Percentiles rank a stretch among this genome's conserved stretches.
phyloP scores from a whole-genome alignment of 306 rosid species.

The Begonia loranthoides region DNA sequence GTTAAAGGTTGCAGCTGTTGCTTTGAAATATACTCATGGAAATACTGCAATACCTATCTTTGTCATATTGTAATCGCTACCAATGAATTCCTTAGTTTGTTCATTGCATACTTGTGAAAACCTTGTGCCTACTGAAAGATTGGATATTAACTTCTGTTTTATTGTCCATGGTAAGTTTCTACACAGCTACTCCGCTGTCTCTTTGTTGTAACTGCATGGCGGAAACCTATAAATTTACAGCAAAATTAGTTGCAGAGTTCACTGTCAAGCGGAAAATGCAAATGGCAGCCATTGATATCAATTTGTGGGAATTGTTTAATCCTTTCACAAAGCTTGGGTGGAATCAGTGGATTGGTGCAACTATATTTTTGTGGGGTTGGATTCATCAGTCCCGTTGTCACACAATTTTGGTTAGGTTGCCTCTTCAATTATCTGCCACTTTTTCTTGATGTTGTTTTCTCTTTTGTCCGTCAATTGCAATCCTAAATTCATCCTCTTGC shows the following conservation, averaged over 20 bases:
- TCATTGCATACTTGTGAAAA: background rate
- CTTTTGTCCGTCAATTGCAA: background rate
- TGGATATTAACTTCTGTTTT: slow-evolving; percentile 17
- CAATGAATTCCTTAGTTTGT: too few species aligned
- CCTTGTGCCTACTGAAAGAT: background rate
- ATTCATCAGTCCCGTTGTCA: slow-evolving; percentile 68
- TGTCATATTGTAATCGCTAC: too few species aligned
- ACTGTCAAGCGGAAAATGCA: slow-evolving; percentile 60
- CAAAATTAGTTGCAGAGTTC: slow-evolving; percentile 34
- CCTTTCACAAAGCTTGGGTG: slow-evolving; percentile 60
- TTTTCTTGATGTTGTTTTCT: background rate
- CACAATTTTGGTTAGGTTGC: slow-evolving; percentile 65
- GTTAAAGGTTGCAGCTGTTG: too few species aligned
- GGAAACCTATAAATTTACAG: slow-evolving; percentile 38
- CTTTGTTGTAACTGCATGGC: slow-evolving; percentile 55
- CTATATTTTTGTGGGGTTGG: slow-evolving; percentile 77
- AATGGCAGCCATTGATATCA: slow-evolving; percentile 38
- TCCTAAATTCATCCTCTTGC: background rate
- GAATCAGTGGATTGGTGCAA: slow-evolving; percentile 65
- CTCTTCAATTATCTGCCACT: slow-evolving; percentile 7
- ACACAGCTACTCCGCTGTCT: slow-evolving; percentile 71
- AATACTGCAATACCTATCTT: too few species aligned
- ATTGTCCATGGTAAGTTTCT: slow-evolving; percentile 55
- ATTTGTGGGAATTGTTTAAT: slow-evolving; percentile 30
- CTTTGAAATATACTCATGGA: too few species aligned